Evolutionary conservation across 306 rosid species (phyloP), one percentile per base, ranked within the genome.

Genomic region (Phaseolus lunatus): DNA sequence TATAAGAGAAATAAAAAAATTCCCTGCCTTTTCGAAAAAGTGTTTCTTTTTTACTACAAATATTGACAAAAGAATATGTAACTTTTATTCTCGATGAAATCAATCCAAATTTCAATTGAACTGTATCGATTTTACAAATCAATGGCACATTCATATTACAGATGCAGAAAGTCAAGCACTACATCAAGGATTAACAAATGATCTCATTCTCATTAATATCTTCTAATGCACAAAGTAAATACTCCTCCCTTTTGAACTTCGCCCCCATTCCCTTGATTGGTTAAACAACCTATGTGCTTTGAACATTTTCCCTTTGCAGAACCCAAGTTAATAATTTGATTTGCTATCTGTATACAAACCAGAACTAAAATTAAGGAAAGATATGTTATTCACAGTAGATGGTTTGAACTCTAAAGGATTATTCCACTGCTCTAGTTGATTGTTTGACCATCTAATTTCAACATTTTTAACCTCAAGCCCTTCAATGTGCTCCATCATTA

Each of bases 401-500:
- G 98, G 78, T 74, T 64, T 86, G 77, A 94, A 94, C 88, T 90
- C 94, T 74, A 94, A 44, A 84, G 97, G 96, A 80, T 86, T 87
- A 48, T 90, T 89, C 98, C 98, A 90, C 27, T 61, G 74, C 77
- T 67, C 57, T 26, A 75, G 67, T 54, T 74, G 58, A 37, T 67
- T 80, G 91, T 73, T 80, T 43, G 84, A 86, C 98, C 98, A 94
- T 81, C 87, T 89, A 93, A 94, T 94, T 59, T 88, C 72, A 48
- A 92, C 92, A 76, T 92, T 92, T 61, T 86, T 86, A 22, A 92
- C 78, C 80, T 82, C 94, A 71, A 92, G 83, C 35, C 93, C 97
- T 78, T 88, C 84, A 24, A 94, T 85, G 85, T 94, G 86, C 44
- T 94, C 98, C 93, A 94, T 90, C 78, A 88, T 86, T 23, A 94